Base-by-base conservation (phyloP, 1,284 basidiomycete genomes). In the Irpex lacteus region DNA sequence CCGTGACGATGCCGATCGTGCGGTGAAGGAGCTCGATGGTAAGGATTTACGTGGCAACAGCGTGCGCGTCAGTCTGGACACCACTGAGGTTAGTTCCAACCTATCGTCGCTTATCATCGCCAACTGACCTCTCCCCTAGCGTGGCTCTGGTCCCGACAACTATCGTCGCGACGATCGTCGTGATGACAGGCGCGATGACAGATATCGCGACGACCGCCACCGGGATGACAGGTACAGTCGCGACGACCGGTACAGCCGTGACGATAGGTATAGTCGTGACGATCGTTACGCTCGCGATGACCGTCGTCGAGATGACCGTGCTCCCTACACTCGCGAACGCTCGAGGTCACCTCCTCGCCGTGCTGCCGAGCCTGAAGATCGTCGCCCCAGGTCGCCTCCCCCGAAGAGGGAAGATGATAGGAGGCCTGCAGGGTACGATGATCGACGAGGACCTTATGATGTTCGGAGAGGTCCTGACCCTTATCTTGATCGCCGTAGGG, bases 1-100 rank as follows among this genome's bases (percentile, higher is more conserved):
- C 57, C 85, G 92, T 65, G 92, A 92, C 7, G 96, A 98, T 72
- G 94, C 95, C 57, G 95, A 98, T 59, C 89, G 90, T 67, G 96
- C 96, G n/a, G 87, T 96, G 69, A 91, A 88, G 72, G 88, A 91
- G 36, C 81, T 98, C 38, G 90, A 94, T 69, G 89, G 90, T 66
- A 90, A 85, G 69, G 93, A 95, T 66, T 85, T 95, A 40, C 90
- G 92, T 69, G 94, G 94, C 66, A 82, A 88, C 60, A 81, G 85
- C 53, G 94, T 96, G 60, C 87, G 88, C 60, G 89, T 96, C 32
- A 79, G 85, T 38, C 73, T 88, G 50, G 90, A 91, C 66, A 88
- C 62, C 13, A 63, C 92, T 19, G 80, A 81, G 64, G 90, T 91
- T 67, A 54, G 88, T 79, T 19, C 59, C 18, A 15, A 50, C 59